Evolutionary conservation across 2,329 filamentous ascomycete genomes (phyloP).

Genomic region (Sporothrix schenckii): DNA sequence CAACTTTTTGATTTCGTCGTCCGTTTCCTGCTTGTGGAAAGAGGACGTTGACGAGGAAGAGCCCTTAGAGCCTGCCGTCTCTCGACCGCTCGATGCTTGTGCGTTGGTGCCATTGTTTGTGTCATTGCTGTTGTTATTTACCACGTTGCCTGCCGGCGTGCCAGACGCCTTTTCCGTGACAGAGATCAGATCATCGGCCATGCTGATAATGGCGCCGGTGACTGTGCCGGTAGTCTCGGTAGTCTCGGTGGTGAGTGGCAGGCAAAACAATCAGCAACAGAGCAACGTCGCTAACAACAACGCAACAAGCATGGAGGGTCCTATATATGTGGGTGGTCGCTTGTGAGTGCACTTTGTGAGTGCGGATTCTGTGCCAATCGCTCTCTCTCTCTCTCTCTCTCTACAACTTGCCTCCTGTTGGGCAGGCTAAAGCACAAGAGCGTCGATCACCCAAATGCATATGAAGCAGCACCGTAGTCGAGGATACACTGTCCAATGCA

Average conservation of each 20-base stretch:
- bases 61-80: slow-evolving; percentile 35
- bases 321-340: slow-evolving; percentile 37
- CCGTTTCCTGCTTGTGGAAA: neutral
- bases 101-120: slow-evolving; percentile 41
- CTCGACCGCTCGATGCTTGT: slow-evolving; percentile 38
- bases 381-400: neutral
- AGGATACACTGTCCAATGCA: neutral
- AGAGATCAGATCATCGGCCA: slow-evolving; percentile 41
- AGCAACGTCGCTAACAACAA: slow-evolving; percentile 23
- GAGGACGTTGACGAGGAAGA: slow-evolving; percentile 15
- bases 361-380: neutral
- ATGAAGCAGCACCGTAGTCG: slow-evolving; percentile 35
- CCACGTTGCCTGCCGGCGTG: slow-evolving; percentile 17
- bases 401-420: slow-evolving; percentile 7
- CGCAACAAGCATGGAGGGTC: slow-evolving; percentile 31
- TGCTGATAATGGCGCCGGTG: slow-evolving; percentile 35
- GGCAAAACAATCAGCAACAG: slow-evolving; percentile 37
- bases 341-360: neutral
- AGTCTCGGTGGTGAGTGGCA: slow-evolving; percentile 8
- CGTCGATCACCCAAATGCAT: slow-evolving; percentile 36
- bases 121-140: slow-evolving; percentile 34
- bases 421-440: slow-evolving; percentile 32
- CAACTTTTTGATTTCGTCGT: slow-evolving; percentile 20
- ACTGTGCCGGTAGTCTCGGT: neutral
- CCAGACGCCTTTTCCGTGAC: slow-evolving; percentile 24